Evolutionary conservation across 257 asterid species (phyloP), one percentile per base, ranked within the genome.

Genomic region (Handroanthus guayacan): DNA sequence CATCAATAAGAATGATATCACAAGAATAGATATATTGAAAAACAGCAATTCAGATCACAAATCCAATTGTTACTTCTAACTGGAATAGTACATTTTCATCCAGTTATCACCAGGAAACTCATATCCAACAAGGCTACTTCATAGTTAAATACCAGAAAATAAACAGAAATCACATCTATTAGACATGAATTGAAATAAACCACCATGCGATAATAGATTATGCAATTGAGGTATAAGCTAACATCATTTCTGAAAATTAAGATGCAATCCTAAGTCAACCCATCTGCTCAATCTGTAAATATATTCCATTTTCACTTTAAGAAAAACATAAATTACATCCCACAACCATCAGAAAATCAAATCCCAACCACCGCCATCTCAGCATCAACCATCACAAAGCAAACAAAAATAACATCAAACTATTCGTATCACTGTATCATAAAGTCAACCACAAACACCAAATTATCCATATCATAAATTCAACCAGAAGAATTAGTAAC

Each of bases 311-410:
- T 31, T 16, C 69, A 34, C 31, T 11, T 25, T 17, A 12, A n/a
- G 34, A 6, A 25, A 41, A n/a, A 31, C 20, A 45, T 17, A 34
- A n/a, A 6, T 74, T 51, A 14, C 55, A 63, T 55, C 63, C 9
- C 31, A 54, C 14, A 44, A 39, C 10, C 9, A 58, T 18, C 60
- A 51, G 11, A 44, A 69, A 69, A 34, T 9, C 72, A 10, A 72
- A 77, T 45, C 39, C 82, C 45, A 51, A 57, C n/a, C 77, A 45
- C 18, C 31, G 34, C 50, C n/a, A 65, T 64, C 61, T 36, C 43
- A 61, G 54, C 73, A 74, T 14, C 75, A 70, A 69, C 71, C 62
- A 61, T 25, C 69, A 54, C 75, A 54, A n/a, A 36, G 6, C 75
- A 7, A 52, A n/a, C 58, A 52, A 11, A 52, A 55, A 18, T 5